Evolutionary conservation across 2,329 filamentous ascomycete species (phyloP).

Genomic region (Sphaerostilbella broomeana): DNA sequence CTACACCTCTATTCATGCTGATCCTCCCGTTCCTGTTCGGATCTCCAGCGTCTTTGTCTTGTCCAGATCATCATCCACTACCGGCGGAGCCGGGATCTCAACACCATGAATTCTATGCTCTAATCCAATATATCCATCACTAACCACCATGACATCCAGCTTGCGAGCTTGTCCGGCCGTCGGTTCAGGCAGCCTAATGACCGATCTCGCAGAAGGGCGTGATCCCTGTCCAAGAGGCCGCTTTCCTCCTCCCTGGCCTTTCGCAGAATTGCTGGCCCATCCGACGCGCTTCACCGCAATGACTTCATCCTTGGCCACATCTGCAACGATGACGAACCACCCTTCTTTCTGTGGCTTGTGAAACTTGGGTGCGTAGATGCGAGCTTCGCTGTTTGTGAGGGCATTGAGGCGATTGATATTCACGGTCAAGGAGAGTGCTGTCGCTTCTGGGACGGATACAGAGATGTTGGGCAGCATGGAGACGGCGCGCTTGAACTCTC

Average conservation of each 20-base stretch:
- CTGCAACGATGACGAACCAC: constrained; percentile 77
- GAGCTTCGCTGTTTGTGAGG: constrained; percentile 56
- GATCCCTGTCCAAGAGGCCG: constrained; percentile 33
- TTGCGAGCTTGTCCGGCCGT: constrained; percentile 45
- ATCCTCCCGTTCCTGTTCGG: not conserved
- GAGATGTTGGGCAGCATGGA: constrained; percentile 63
- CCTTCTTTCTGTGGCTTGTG: constrained; percentile 93
- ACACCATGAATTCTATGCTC: constrained; percentile 44
- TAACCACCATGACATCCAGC: constrained; percentile 70
- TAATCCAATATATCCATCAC: constrained; percentile 82
- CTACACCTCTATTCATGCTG: not conserved
- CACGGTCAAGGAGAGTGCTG: constrained; percentile 56
- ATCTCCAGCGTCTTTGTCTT: constrained; percentile 18
- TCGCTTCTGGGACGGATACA: constrained; percentile 55
- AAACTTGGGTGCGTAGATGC: constrained; percentile 81
- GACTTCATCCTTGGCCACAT: constrained; percentile 63
- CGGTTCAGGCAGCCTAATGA: constrained; percentile 53
- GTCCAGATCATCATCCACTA: constrained; percentile 41
- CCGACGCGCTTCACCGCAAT: constrained; percentile 79
- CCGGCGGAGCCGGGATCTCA: constrained; percentile 44
- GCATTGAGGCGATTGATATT: constrained; percentile 61
- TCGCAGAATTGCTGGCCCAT: constrained; percentile 44
- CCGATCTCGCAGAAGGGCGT: constrained; percentile 47
- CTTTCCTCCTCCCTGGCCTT: constrained; percentile 14
- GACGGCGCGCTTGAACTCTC: constrained; percentile 51